Base-by-base conservation (phyloP, 208 protist genomes). In the Trypanosoma boissoni region DNA sequence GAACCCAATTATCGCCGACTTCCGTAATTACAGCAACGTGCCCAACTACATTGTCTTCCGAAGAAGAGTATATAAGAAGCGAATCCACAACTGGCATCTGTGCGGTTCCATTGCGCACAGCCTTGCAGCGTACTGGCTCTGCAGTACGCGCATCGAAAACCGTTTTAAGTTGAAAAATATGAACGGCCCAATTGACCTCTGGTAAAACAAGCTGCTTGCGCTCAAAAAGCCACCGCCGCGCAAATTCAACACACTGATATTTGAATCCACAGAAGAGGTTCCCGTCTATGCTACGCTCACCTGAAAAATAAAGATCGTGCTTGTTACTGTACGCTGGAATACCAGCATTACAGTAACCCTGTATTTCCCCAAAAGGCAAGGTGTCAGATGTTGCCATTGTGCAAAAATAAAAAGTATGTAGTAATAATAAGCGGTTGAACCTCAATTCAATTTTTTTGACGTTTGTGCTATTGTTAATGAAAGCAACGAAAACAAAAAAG, bases 191-290 rank as follows among this genome's bases (percentile, higher is more conserved):
- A 49, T 85, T 77, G 12, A 95, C 76, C 14, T 95, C 83, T 4
- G 82, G 83, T 5, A 95, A 76, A 55, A 90, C 64, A 18, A 95
- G 73, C 0, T 74, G 74, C 51, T 95, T 95, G 31, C 76, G 73
- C 68, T 88, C 72, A 60, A 79, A 76, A 42, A 95, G 58, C 83
- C 85, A 92, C 34, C 88, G 88, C 16, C 88, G 88, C 9, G 85
- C 88, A 45, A 92, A 95, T 68, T 95, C 88, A 18, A 92, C 85
- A 53, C 85, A 95, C 64, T 95, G 88, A 58, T 91, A 95, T 72
- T 92, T 92, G 64, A 86, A 95, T 31, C 88, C 88, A 61, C 70
- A 91, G 58, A 90, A 92, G 42, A 95, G 44, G 59, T 80, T 72
- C 27, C 58, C 74, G 50, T 87, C 76, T 42, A 95, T 66, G 67